Evolutionary conservation across 352 stramenopile genomes (phyloP), one percentile per base, ranked within the genome.

Genomic region (Chrysophaeum taylorii): DNA sequence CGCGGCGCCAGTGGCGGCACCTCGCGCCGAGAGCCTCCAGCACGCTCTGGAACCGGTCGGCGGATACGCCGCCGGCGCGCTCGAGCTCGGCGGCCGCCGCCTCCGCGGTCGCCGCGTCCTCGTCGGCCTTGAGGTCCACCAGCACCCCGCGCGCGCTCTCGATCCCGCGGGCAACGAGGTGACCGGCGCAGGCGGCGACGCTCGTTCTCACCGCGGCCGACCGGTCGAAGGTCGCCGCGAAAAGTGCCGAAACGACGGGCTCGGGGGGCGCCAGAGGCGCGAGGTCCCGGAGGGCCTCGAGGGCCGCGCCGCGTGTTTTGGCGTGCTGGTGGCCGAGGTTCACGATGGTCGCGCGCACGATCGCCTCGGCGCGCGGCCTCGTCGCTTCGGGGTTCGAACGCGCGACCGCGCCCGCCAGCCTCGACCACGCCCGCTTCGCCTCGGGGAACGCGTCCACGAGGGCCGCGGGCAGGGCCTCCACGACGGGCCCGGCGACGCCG

Each of bases 291-390:
- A 39, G 9, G 64, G 81, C 76, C 66, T 89, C 85, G n/a, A 92
- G 72, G 0, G 85, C 84, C 21, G 76, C 81, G n/a, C 85, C 78
- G 39, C 86, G 85, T 36, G 91, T 83, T 48, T 84, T 83, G 69
- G 85, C 90, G 76, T 92, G 85, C 66, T 92, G 86, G 61, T 92
- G 85, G 0, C 82, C 75, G 2, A 92, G 75, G 73, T 90, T 92
- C 43, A 71, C 76, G 15, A 87, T 76, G 38, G 89, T 76, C 0
- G 86, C 83, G 18, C 82, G 82, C 7, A 86, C 80, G 57, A 92
- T 82, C 50, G 83, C 79, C 0, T 80, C 83, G 7, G 89, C 78
- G 37, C 91, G 86, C 66, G 89, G 76, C 41, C 82, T 79, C 0
- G 75, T 78, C 86, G 84, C 89, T 0, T 63, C 75, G 9, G 66